Conservation (phyloP, 2,329 filamentous ascomycete genomes). For the Thelonectria blattea region DNA sequence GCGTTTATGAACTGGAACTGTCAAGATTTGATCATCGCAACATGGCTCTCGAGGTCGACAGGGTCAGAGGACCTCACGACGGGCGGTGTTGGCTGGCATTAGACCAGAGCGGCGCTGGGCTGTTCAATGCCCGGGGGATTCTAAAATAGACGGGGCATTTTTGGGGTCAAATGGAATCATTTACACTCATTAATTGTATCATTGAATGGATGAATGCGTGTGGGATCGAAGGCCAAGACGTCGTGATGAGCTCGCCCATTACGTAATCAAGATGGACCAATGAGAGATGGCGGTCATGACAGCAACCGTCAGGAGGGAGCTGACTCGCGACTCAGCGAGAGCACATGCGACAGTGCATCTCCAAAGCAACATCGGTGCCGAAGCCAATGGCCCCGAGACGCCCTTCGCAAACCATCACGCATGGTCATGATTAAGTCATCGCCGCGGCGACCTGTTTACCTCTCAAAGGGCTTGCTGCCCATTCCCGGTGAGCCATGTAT, state of each 20-base stretch:
- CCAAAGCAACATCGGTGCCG: constrained; percentile 16
- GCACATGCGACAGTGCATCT: constrained; percentile 22
- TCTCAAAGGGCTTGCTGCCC: constrained; percentile 24
- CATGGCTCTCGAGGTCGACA: too few species aligned
- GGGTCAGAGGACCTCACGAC: background rate
- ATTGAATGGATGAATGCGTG: background rate
- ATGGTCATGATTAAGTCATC: constrained; percentile 38
- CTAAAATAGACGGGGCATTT: background rate
- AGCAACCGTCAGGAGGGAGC: constrained; percentile 19
- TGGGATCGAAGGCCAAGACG: background rate
- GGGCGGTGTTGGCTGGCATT: background rate
- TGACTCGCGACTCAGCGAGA: constrained; percentile 23
- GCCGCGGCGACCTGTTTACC: constrained; percentile 24
- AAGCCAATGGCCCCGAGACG: constrained; percentile 33
- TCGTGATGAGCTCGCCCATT: background rate
- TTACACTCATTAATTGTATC: background rate
- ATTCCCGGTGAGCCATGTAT: constrained; percentile 67
- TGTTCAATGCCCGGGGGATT: background rate
- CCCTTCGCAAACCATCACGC: constrained; percentile 22
- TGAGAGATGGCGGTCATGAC: constrained; percentile 10
- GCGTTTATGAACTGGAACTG: background rate
- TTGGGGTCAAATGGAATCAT: background rate
- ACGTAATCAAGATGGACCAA: constrained; percentile 10
- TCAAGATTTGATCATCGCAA: too few species aligned
- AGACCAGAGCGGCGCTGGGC: background rate